Base-by-base conservation (phyloP, 495 filamentous ascomycete species). In the Podospora pseudocomata region DNA sequence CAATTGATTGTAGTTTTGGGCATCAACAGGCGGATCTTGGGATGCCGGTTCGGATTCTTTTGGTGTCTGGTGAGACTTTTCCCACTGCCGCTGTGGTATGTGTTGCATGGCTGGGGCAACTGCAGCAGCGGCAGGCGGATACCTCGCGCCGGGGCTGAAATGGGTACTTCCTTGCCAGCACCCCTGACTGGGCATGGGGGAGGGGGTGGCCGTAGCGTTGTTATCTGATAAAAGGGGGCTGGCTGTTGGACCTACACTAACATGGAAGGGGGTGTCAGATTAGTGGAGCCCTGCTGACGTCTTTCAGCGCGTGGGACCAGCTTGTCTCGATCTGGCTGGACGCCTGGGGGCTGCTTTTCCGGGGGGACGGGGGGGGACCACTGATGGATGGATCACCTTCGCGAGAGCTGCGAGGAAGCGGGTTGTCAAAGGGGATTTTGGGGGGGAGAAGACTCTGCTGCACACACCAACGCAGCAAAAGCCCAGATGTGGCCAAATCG, bases 351-450 rank as follows among this genome's bases (percentile, higher is more conserved):
- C 23, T 16, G 61, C 18, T 63, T 63, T 63, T 32, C 61, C 70
- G 74, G 72, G 66, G 54, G 69, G 53, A 60, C 54, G 64, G 65
- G 75, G 65, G 75, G 66, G 74, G 70, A 68, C 65, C 68, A 60
- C 64, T 72, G 73, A 78, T 78, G 75, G 73, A 78, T 78, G 75
- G 75, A 79, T 77, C 75, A 76, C 73, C 76, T 78, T 74, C 69
- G 68, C 73, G 74, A 74, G 73, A 75, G 72, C 72, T 71, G 74
- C 69, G 70, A 73, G 67, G 70, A 73, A 76, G 72, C 73, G 74
- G 75, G 70, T 63, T 71, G 76, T 76, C 71, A 74, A 74, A 73
- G 70, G 73, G 71, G 71, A 70, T 71, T 76, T 78, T 69, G 68
- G 68, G 72, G 72, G 73, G 73, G 67, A 71, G 76, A 73, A 74